phyloP scores from a whole-genome alignment of 1,139 yeast species.

The Geotrichum europaeum region DNA sequence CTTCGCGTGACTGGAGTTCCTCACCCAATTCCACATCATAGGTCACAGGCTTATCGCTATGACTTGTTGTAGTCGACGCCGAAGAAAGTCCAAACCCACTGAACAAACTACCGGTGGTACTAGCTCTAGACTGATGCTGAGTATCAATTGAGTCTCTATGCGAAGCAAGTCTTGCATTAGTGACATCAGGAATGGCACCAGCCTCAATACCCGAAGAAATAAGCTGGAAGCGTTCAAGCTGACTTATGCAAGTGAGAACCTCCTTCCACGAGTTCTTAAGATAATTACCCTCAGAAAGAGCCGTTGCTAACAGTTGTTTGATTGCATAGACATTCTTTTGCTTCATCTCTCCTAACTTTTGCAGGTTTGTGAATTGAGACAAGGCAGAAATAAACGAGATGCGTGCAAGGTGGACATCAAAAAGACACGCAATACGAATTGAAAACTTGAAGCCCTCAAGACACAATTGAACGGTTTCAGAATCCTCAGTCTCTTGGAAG shows the following conservation, averaged over 20 bases:
- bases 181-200: conserved; percentile 77
- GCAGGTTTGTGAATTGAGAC: conserved; percentile 77
- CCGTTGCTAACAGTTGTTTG: conserved; percentile 64
- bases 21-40: conserved; percentile 51
- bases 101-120: conserved; percentile 13
- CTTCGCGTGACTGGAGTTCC: conserved; percentile 63
- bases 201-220: conserved; percentile 87
- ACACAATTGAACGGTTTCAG: conserved; percentile 60
- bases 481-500: conserved; percentile 81
- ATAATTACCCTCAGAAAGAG: conserved; percentile 69
- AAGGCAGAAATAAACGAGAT: conserved; percentile 89
- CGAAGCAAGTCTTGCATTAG: conserved; percentile 59
- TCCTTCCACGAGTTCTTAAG: conserved; percentile 78
- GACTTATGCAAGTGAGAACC: conserved; percentile 75
- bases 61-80: background rate
- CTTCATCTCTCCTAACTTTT: conserved; percentile 72
- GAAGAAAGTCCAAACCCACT: conserved; percentile 8
- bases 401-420: conserved; percentile 78
- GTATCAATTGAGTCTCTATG: conserved; percentile 43
- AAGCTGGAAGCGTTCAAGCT: conserved; percentile 82
- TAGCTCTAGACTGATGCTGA: conserved; percentile 30
- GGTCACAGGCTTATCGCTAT: conserved; percentile 16
- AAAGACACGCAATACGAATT: conserved; percentile 75
- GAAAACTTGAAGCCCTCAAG: conserved; percentile 82
- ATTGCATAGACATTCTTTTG: conserved; percentile 82